Evolutionary conservation across 2,329 filamentous ascomycete genomes (phyloP).

Genomic region (Balansia obtecta): DNA sequence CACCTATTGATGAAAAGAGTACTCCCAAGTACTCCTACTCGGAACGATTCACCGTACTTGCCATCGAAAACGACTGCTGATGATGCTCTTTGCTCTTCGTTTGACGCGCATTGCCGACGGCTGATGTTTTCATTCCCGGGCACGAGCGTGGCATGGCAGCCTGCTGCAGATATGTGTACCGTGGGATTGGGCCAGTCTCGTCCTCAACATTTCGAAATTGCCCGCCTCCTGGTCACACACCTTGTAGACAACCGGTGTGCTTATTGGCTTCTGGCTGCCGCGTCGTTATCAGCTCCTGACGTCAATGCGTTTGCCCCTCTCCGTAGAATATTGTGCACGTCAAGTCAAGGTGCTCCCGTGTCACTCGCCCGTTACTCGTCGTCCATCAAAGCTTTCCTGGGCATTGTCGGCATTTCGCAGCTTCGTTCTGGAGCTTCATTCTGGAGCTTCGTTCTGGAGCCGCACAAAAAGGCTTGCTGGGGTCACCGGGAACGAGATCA

Average conservation of each 20-base stretch:
- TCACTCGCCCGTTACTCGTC: not conserved
- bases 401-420: not conserved
- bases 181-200: not conserved
- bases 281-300: not conserved
- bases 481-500: not conserved
- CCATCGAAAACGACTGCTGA: not conserved
- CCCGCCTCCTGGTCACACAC: not conserved
- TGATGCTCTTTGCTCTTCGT: not conserved
- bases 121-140: no score
- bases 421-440: no score
- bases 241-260: not conserved
- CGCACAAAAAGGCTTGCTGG: not conserved
- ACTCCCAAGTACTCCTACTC: not conserved
- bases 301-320: slow-evolving; percentile 3
- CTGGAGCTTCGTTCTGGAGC: no score
- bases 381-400: not conserved
- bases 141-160: no score
- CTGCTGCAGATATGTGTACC: no score
- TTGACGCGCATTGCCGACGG: not conserved
- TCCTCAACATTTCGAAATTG: not conserved
- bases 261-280: not conserved
- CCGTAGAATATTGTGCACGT: not conserved
- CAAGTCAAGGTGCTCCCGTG: not conserved
- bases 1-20: no score
- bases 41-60: not conserved